Base-by-base conservation (phyloP, 768 basidiomycete genomes). In the Boletus reticuloceps region DNA sequence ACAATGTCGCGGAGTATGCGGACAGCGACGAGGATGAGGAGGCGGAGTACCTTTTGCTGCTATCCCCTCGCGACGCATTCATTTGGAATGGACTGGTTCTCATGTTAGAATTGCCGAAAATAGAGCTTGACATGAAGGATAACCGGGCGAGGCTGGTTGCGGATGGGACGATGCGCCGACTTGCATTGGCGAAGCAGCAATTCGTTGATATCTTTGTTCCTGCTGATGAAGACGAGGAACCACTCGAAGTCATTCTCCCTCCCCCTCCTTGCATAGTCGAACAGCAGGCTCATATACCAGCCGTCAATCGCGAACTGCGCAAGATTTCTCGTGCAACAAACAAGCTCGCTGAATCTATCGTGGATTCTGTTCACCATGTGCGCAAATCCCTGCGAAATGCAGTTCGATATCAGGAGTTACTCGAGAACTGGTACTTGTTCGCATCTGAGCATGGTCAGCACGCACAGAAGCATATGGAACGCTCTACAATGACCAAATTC, bases 381-480 rank as follows among this genome's bases (percentile, higher is more conserved):
- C 86, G 88, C 32, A 79, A 75, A 37, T 83, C 88, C 4, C 75
- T 94, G 50, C 75, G 76, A 31, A 75, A 80, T 41, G 77, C 83
- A 1, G 73, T 75, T 34, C 86, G 82, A 38, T 85, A 84, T 52
- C 94, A 95, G 66, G 95, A 97, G 58, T 75, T 94, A 38, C 77
- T 94, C 53, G 91, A 91, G 60, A 95, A 91, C 67, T 99, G 96
- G 94, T 98, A 91, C 65, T 73, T 85, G 27, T 98, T 97, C 66
- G 94, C 94, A n/a, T 94, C 95, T 13, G 94, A 98, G 61, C 93
- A 97, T 68, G 94, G 94, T 2, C 86, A 90, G 56, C 90, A 95
- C 63, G 91, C 89, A 10, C 88, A 93, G 64, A 85, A 87, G 60
- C 85, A 90, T 68, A 91, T 97, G 86, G 94, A 96, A 62, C 81